These are phyloP conservation scores for Galeopsis tetrahit DNA, from an alignment of 257 asterid genomes.

Conservation along the genomic window DNA sequence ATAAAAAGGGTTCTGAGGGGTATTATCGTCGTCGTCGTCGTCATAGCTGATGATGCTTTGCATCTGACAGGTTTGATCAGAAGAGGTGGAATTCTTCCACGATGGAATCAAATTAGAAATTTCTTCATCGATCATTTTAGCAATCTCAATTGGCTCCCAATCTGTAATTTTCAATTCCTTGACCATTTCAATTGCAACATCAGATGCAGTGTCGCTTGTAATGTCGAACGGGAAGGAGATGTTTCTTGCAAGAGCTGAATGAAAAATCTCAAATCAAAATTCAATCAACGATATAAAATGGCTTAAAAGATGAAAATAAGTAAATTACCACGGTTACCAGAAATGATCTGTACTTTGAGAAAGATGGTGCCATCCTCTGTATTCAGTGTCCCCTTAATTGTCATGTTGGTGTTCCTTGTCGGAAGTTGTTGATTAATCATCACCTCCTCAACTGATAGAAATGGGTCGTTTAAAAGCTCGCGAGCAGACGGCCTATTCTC, in stretches of 20 bases:
- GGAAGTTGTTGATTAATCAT: too few species aligned
- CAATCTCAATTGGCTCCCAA: slow-evolving; percentile 74
- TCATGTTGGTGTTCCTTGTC: slow-evolving; percentile 51
- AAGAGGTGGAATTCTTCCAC: slow-evolving; percentile 41
- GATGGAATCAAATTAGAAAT: slow-evolving; percentile 58
- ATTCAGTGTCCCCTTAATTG: slow-evolving; percentile 69
- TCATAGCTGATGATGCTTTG: slow-evolving; percentile 52
- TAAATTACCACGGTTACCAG: slow-evolving; percentile 57
- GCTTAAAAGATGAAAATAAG: not conserved
- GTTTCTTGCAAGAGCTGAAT: slow-evolving; percentile 57
- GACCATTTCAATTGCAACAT: slow-evolving; percentile 82
- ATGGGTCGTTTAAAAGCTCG: slow-evolving; percentile 70
- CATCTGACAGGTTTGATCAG: slow-evolving; percentile 44
- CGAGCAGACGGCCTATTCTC: slow-evolving; percentile 66
- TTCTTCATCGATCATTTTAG: slow-evolving; percentile 73
- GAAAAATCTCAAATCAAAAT: not conserved
- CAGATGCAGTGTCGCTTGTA: slow-evolving; percentile 60
- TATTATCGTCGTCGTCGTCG: slow-evolving; percentile 54
- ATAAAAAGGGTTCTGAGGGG: slow-evolving; percentile 54
- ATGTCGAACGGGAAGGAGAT: slow-evolving; percentile 77
- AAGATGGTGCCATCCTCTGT: slow-evolving; percentile 65
- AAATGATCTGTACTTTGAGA: slow-evolving; percentile 66
- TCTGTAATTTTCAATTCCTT: slow-evolving; percentile 73
- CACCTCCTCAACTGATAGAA: slow-evolving; percentile 50
- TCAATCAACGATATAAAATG: not conserved